These are phyloP conservation scores for Ceriops tagal DNA, from an alignment of 345 rosid species.

Conservation along the genomic window DNA sequence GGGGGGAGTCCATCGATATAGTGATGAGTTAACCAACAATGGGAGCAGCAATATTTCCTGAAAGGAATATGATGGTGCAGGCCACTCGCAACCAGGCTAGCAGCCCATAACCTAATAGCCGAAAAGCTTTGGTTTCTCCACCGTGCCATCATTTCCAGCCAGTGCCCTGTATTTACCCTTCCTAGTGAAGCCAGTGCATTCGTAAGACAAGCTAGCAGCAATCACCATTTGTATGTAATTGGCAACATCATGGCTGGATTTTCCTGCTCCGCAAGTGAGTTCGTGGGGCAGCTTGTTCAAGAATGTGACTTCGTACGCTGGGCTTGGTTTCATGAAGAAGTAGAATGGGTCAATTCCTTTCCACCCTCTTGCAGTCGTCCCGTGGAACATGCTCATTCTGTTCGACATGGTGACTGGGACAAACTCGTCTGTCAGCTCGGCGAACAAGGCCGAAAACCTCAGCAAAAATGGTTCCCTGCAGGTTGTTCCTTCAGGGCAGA, in stretches of 20 bases:
- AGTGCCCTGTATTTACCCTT: slow-evolving; percentile 68
- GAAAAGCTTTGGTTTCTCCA: slow-evolving; percentile 24
- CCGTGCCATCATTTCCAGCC: slow-evolving; percentile 65
- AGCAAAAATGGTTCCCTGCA: slow-evolving; percentile 77
- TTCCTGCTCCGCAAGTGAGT: slow-evolving; percentile 51
- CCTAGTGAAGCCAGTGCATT: slow-evolving; percentile 70
- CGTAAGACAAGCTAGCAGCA: slow-evolving; percentile 56
- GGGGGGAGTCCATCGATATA: no score
- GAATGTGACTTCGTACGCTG: slow-evolving; percentile 72
- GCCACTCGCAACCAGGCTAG: background rate
- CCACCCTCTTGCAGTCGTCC: slow-evolving; percentile 82
- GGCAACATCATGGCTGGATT: slow-evolving; percentile 68
- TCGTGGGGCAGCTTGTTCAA: slow-evolving; percentile 57
- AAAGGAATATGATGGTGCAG: background rate
- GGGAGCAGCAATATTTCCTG: background rate
- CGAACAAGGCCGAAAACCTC: slow-evolving; percentile 65
- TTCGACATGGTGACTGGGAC: slow-evolving; percentile 75
- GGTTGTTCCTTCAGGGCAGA: slow-evolving; percentile 83
- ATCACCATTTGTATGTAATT: slow-evolving; percentile 66
- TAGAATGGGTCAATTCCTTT: slow-evolving; percentile 77
- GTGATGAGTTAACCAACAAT: no score
- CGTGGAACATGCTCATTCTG: slow-evolving; percentile 67
- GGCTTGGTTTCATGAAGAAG: slow-evolving; percentile 86
- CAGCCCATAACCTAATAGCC: background rate
- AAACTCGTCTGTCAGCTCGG: slow-evolving; percentile 57